These are phyloP conservation scores for Citeromyces hawaiiensis DNA, from an alignment of 1,139 yeast species.

Conservation along the genomic window DNA sequence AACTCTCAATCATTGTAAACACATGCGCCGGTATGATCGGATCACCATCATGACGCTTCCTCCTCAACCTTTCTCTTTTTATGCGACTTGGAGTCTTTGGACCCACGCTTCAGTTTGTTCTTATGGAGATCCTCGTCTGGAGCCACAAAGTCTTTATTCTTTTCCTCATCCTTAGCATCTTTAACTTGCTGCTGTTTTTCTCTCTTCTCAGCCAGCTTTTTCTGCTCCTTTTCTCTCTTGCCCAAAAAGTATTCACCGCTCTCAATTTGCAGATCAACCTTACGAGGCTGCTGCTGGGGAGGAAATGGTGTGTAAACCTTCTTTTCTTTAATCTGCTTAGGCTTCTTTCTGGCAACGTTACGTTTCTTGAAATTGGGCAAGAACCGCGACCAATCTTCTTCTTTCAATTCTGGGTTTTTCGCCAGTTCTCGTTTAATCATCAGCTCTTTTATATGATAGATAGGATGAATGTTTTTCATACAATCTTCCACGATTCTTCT, in stretches of 20 bases:
- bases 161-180: conserved; percentile 51
- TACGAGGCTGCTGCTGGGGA: conserved; percentile 93
- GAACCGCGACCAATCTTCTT: conserved; percentile 96
- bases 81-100: conserved; percentile 11
- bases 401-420: conserved; percentile 86
- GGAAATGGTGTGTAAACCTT: conserved; percentile 98
- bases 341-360: conserved; percentile 85
- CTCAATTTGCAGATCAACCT: conserved; percentile 94
- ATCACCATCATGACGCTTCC: no score
- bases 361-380: conserved; percentile 95
- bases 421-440: conserved; percentile 96
- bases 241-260: conserved; percentile 97
- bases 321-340: conserved; percentile 44
- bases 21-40: no score
- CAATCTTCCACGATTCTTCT: conserved; percentile 96
- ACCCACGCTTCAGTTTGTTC: conserved; percentile 15
- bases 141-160: conserved; percentile 70
- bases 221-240: conserved; percentile 64
- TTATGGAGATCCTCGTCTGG: conserved; percentile 49
- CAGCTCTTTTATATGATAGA: conserved; percentile 89
- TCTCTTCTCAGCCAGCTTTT: conserved; percentile 63
- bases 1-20: no score
- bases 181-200: conserved; percentile 66
- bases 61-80: conserved; percentile 11
- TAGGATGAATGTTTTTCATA: conserved; percentile 93